These are phyloP conservation scores for Yamadazyma triangularis DNA, from an alignment of 1,139 yeast species.

Conservation along the genomic window DNA sequence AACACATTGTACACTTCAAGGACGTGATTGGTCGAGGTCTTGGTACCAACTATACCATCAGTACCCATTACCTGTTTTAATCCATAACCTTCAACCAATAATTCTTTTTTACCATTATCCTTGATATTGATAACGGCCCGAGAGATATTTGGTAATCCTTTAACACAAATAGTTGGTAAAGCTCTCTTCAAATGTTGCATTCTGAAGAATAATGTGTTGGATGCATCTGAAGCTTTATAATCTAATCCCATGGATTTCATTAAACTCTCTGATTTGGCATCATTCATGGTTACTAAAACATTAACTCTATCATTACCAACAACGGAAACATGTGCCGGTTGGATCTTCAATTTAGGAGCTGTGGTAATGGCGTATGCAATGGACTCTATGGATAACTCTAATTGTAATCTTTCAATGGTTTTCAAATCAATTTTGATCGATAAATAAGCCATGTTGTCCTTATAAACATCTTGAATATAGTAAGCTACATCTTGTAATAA, in stretches of 20 bases:
- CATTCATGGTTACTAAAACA: constrained; percentile 63
- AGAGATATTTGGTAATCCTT: constrained; percentile 86
- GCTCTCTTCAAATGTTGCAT: constrained; percentile 87
- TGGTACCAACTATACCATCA: constrained; percentile 89
- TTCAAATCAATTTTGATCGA: constrained; percentile 78
- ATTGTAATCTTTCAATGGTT: constrained; percentile 84
- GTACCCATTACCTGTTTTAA: constrained; percentile 95
- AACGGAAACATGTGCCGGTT: constrained; percentile 66
- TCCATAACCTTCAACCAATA: constrained; percentile 97
- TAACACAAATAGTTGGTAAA: constrained; percentile 82
- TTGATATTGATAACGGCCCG: constrained; percentile 95
- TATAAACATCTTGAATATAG: constrained; percentile 91
- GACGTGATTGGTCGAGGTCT: constrained; percentile 87
- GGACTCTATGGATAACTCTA: constrained; percentile 81
- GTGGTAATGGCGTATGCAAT: constrained; percentile 76
- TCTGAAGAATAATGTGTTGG: constrained; percentile 72
- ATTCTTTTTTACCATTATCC: constrained; percentile 81
- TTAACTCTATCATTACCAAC: constrained; percentile 66
- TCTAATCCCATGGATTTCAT: constrained; percentile 21
- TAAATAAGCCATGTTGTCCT: constrained; percentile 70
- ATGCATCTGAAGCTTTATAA: constrained; percentile 26
- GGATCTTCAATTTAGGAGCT: constrained; percentile 88
- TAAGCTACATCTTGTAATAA: constrained; percentile 78
- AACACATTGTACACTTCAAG: constrained; percentile 84
- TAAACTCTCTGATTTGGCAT: constrained; percentile 40